Evolutionary conservation across 2,329 filamentous ascomycete species (phyloP), one percentile per base, ranked within the genome.

Genomic region (Uncinocarpus reesii): DNA sequence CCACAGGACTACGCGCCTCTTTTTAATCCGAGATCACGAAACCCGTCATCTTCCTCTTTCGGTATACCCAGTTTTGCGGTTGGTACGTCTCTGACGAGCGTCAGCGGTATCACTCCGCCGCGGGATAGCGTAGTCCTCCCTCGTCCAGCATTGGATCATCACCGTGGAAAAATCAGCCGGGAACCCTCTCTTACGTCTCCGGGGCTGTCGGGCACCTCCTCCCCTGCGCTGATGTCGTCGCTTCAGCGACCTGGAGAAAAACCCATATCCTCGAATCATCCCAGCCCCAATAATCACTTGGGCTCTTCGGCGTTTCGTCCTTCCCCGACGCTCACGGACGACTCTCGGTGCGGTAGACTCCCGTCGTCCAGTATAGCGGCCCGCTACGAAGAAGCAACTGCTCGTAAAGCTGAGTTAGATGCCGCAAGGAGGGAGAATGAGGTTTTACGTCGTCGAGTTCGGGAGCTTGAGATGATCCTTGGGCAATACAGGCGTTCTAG

Each of bases 11-110:
- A 65, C 50, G 58, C 69, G 43, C 55, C 71, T 32, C 64, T 75
- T 6, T 69, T 67, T 29, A 72, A 77, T 49, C 73, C 77, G n/a
- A 48, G 29, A 28, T 43, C 31, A 10, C 72, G 77, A 45, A 75
- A 80, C 58, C 72, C 76, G 42, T 78, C 74, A 16, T 76, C 72
- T 7, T 76, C 73, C 4, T 77, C 71, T 52, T 66, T 78, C 11
- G 76, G 73, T 24, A 63, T 69, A 7, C 65, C 70, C 37, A 65
- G 67, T 46, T 59, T 66, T 42, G 58, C 59, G 36, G 60, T 59
- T 28, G 53, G 40, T 3, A 50, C 55, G 2, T 53, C 56, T n/a
- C 59, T 59, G n/a, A 59, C 61, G 6, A 41, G 42, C 3, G 64
- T 58, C 36, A 65, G 64, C 3, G 69, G 68, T 13, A 70, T 73